Percentiles rank a stretch among this genome's conserved stretches.
Evolutionary conservation across 2,329 filamentous ascomycete species (phyloP).

Genomic region (Diplodia scrobiculata): DNA sequence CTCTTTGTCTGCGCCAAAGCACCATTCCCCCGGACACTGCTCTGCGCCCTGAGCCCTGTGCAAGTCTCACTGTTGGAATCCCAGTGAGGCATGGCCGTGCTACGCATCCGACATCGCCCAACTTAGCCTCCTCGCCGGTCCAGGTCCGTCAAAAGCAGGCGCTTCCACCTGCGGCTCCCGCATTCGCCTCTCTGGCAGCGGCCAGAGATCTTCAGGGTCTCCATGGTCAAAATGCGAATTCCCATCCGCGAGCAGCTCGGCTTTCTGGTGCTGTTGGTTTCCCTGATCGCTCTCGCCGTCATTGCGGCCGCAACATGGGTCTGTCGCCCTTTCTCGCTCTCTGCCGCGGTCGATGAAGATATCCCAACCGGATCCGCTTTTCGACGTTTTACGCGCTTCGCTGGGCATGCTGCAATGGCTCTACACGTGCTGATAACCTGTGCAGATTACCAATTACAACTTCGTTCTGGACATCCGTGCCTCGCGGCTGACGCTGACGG

Average conservation of each 20-base stretch:
- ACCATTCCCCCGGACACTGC: not conserved
- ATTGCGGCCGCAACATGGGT: constrained; percentile 73
- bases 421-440: constrained; percentile 27
- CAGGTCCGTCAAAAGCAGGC: constrained; percentile 7
- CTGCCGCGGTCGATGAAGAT: not conserved
- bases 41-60: not conserved
- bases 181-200: constrained; percentile 6
- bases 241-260: constrained; percentile 86
- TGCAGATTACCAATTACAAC: constrained; percentile 60
- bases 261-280: constrained; percentile 72
- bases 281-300: constrained; percentile 73
- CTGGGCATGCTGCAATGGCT: not conserved
- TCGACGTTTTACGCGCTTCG: not conserved
- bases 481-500: constrained; percentile 71
- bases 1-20: constrained; percentile 11
- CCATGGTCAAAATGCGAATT: constrained; percentile 68
- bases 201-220: not conserved
- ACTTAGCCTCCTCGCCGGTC: constrained; percentile 7
- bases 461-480: constrained; percentile 62
- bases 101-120: constrained; percentile 1
- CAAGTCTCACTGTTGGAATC: constrained; percentile 10
- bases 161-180: constrained; percentile 1
- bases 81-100: constrained; percentile 25
- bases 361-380: not conserved
- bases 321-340: constrained; percentile 23